A percentile compares a stretch with the other conserved stretches of the same genome.
These are phyloP conservation scores for Diaporthe sp. DNA, from an alignment of 2,329 filamentous ascomycete species.

Conservation along the genomic window DNA sequence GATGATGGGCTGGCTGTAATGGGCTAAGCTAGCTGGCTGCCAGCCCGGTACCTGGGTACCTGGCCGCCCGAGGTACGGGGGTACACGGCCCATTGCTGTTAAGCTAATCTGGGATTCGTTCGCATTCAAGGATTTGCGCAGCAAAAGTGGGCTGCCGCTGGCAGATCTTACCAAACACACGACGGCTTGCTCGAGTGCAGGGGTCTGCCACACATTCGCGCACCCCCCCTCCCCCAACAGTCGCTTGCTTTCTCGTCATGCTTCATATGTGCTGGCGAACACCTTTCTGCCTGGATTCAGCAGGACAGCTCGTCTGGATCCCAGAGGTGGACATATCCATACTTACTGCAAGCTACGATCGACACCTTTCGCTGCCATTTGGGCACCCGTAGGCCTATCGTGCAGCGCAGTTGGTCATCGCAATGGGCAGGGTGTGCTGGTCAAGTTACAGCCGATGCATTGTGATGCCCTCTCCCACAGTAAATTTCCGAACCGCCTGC, in stretches of 20 bases:
- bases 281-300: slow-evolving; percentile 10
- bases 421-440: neutral
- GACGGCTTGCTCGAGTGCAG: neutral
- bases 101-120: slow-evolving; percentile 28
- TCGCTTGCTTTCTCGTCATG: neutral
- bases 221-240: neutral
- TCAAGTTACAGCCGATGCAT: slow-evolving; percentile 20
- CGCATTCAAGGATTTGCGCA: slow-evolving; percentile 26
- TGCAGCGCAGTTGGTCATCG: neutral
- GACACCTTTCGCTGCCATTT: neutral
- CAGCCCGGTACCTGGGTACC: slow-evolving; percentile 3
- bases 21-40: slow-evolving; percentile 17
- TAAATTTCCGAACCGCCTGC: slow-evolving; percentile 21
- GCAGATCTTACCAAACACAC: slow-evolving; percentile 28
- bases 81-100: neutral
- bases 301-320: neutral
- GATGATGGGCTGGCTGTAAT: slow-evolving; percentile 19
- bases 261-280: neutral
- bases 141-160: slow-evolving; percentile 26
- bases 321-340: neutral
- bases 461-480: slow-evolving; percentile 23
- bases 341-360: neutral
- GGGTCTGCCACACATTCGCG: slow-evolving; percentile 20
- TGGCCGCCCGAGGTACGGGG: slow-evolving; percentile 1
- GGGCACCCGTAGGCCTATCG: neutral